Evolutionary conservation across 495 filamentous ascomycete genomes (phyloP), one percentile per base, ranked within the genome.

Genomic region (Penicillium atrosanguineum): DNA sequence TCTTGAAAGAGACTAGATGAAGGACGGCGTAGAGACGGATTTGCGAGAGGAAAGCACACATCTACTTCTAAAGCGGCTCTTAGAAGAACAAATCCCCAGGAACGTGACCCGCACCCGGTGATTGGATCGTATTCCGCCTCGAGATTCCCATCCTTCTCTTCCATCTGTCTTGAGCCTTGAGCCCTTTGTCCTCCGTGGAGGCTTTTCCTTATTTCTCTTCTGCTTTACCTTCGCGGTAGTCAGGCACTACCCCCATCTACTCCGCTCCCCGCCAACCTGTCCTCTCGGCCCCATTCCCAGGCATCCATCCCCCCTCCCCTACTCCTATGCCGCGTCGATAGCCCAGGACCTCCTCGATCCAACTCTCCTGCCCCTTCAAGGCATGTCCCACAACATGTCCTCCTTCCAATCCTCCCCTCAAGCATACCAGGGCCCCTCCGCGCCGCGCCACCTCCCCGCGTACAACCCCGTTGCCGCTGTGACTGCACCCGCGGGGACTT

Each of bases 401-500:
- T 64, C 67, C 51, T 64, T 55, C 16, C 60, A 67, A 50, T 53
- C 67, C 25, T 50, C 58, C 41, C 11, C 56, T 20, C 68, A 68
- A 41, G 43, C 65, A 51, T 51, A 67, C 47, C 68, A 69, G 46
- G 67, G 68, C 44, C 69, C 72, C 52, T 45, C 69, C 25, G 62
- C 67, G 36, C 53, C 61, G 28, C 66, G 66, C 44, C 62, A 65
- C 44, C 61, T 69, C 47, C 63, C 69, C 53, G 59, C 65, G 44
- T 74, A 67, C 52, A 76, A 73, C 44, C 72, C 71, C 12, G 63
- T 73, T 46, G 68, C 68, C 43, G 65, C 67, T 48, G 59, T 69
- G 43, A 76, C 70, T 58, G 81, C 84, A 39, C 94, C 93, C 18
- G 82, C 87, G 38, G 94, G 94, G 48, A 97, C 95, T 37, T 97